These are phyloP conservation scores for Pseudomonodictys pantanalensis DNA, from an alignment of 495 filamentous ascomycete genomes.

Conservation along the genomic window DNA sequence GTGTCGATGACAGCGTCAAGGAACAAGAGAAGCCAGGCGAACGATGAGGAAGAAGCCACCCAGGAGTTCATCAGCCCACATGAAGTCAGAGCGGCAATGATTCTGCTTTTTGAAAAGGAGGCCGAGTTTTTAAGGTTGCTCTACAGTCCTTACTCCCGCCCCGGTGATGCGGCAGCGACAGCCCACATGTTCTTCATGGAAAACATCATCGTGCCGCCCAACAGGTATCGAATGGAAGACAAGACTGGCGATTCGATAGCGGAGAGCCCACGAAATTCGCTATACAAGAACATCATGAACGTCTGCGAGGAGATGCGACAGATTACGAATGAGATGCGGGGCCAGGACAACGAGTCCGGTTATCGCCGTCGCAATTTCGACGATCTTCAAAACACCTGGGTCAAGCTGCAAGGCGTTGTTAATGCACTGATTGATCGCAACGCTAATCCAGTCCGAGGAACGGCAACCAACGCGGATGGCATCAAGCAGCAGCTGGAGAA, in stretches of 20 bases:
- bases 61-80: constrained; percentile 68
- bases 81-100: constrained; percentile 72
- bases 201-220: constrained; percentile 81
- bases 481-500: constrained; percentile 98
- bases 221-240: constrained; percentile 88
- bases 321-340: constrained; percentile 69
- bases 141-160: constrained; percentile 67
- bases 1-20: constrained; percentile 44
- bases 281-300: constrained; percentile 77
- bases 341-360: constrained; percentile 37
- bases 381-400: constrained; percentile 69
- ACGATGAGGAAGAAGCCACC: constrained; percentile 37
- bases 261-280: constrained; percentile 79
- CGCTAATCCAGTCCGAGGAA: constrained; percentile 73
- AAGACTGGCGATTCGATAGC: constrained; percentile 72
- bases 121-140: constrained; percentile 74
- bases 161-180: constrained; percentile 47
- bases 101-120: constrained; percentile 82
- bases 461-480: constrained; percentile 73
- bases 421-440: constrained; percentile 88
- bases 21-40: constrained; percentile 37
- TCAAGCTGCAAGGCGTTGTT: constrained; percentile 80
- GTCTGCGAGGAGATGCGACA: constrained; percentile 66
- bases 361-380: constrained; percentile 40
- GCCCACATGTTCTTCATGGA: constrained; percentile 94